phyloP scores from a whole-genome alignment of 176 grass and related monocot species.

The Aegilops bicornis region DNA sequence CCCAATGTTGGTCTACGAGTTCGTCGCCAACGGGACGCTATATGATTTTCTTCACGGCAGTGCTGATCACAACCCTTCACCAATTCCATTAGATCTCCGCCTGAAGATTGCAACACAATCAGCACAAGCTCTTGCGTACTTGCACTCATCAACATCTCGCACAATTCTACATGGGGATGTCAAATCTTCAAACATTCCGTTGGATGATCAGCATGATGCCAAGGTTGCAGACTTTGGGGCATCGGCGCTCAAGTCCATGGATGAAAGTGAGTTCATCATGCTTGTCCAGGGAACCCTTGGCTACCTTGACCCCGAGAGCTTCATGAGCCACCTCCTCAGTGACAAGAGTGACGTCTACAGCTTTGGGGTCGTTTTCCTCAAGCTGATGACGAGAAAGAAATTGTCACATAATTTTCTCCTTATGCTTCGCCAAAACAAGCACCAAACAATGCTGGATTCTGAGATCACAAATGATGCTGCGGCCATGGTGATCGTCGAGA shows the following conservation, averaged over 20 bases:
- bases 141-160: constrained; percentile 23
- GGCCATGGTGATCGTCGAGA: not conserved
- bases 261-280: too few relatives aligned
- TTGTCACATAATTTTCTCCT: not conserved
- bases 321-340: too few relatives aligned
- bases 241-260: too few relatives aligned
- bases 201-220: too few relatives aligned
- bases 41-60: not conserved
- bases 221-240: too few relatives aligned
- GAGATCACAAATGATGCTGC: not conserved
- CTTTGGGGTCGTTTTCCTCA: constrained; percentile 45
- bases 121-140: constrained; percentile 23
- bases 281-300: too few relatives aligned
- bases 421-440: not conserved
- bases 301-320: too few relatives aligned
- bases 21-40: constrained; percentile 28
- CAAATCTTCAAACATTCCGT: too few relatives aligned
- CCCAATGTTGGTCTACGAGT: constrained; percentile 41
- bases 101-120: constrained; percentile 24
- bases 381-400: constrained; percentile 55
- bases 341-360: not conserved
- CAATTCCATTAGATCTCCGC: constrained; percentile 1
- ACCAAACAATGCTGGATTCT: not conserved
- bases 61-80: not conserved
- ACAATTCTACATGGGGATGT: constrained; percentile 21